phyloP scores from a whole-genome alignment of 495 filamentous ascomycete genomes.

The Penicillium angulare region DNA sequence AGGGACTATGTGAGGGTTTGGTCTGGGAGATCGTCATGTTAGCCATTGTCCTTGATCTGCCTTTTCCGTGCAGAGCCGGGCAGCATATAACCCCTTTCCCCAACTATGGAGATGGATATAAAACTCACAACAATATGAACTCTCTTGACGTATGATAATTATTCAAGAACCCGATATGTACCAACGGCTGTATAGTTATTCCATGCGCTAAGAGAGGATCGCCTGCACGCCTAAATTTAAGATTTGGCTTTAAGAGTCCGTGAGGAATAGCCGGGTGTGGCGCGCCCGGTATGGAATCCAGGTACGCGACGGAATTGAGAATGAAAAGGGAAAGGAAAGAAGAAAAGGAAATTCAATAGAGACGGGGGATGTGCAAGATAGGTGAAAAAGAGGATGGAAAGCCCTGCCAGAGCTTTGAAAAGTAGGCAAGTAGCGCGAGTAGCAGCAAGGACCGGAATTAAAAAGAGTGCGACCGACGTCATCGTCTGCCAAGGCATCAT shows the following conservation, averaged over 20 bases:
- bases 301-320: background rate
- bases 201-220: conserved; percentile 7
- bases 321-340: background rate
- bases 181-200: no score
- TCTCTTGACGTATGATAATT: no score
- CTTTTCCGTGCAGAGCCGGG: no score
- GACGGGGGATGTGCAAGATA: background rate
- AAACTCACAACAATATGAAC: no score
- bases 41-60: background rate
- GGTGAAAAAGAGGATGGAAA: background rate
- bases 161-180: no score
- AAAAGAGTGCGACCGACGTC: conserved; percentile 10
- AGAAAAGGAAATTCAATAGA: background rate
- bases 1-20: background rate
- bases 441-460: background rate
- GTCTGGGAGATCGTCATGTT: background rate
- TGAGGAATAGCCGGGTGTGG: conserved; percentile 10
- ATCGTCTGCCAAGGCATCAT: conserved; percentile 19
- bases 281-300: conserved; percentile 12
- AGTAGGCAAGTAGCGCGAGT: no score
- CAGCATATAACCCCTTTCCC: no score
- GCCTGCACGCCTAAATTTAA: conserved; percentile 12
- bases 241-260: no score
- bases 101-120: no score
- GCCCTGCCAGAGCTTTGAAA: no score